phyloP scores from a whole-genome alignment of 176 grass and related monocot genomes.

The Elaeis guineensis region DNA sequence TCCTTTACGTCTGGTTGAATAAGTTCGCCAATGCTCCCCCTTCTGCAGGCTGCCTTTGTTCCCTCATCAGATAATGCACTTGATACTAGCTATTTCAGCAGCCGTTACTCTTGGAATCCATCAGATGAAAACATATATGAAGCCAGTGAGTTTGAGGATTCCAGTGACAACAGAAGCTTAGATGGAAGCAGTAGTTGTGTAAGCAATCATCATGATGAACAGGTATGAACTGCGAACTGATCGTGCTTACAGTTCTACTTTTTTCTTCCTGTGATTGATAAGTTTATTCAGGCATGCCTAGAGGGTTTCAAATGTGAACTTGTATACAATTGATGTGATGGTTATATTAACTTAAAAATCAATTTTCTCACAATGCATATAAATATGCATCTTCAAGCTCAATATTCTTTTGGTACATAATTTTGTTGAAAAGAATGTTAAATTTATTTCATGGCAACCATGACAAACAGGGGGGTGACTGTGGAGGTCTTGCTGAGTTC shows the following conservation, averaged over 20 bases:
- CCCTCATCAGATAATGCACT: conserved; percentile 79
- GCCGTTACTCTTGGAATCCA: conserved; percentile 95
- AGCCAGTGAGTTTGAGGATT: conserved; percentile 79
- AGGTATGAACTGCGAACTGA: conserved; percentile 27
- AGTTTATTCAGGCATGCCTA: too few relatives aligned
- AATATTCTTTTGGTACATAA: conserved; percentile 1
- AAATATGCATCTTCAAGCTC: too few relatives aligned
- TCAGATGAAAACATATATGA: conserved; percentile 87
- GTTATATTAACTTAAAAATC: too few relatives aligned
- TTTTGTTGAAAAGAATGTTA: neutral
- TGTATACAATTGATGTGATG: too few relatives aligned
- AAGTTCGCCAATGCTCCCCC: neutral
- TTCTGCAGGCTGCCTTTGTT: conserved; percentile 93
- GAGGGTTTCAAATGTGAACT: too few relatives aligned
- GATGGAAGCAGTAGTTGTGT: conserved; percentile 88
- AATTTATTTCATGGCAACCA: conserved; percentile 22
- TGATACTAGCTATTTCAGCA: conserved; percentile 98
- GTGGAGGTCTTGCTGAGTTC: conserved; percentile 69
- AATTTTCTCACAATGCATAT: too few relatives aligned
- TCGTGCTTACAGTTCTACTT: too few relatives aligned
- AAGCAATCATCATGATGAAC: conserved; percentile 88
- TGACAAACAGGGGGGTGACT: conserved; percentile 57
- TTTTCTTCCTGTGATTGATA: too few relatives aligned
- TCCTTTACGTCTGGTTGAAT: neutral
- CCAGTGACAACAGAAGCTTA: conserved; percentile 88